Base-by-base conservation (phyloP, 2,329 filamentous ascomycete genomes). In the Neopestalotiopsis rosae region DNA sequence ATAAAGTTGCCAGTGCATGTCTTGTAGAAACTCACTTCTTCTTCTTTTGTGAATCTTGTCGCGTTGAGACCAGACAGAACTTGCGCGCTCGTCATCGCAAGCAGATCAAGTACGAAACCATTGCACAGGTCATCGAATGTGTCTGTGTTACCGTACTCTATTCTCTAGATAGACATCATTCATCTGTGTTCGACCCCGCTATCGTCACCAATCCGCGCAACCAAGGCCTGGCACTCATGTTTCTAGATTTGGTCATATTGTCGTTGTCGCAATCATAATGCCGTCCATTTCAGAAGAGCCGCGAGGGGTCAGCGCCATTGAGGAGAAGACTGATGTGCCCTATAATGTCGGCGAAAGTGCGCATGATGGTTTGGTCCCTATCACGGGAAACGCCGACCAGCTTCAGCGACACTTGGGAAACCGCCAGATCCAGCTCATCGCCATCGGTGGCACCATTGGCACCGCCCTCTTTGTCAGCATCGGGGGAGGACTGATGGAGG, bases 381-480 rank as follows among this genome's bases (percentile, higher is more conserved):
- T 69, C 28, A 58, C 20, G 32, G 63, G 56, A 38, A 69, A 69
- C 66, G 63, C 63, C 13, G 56, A 67, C 34, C 52, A 67, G 9
- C 34, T 67, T 17, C 42, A 67, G 38, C 65, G 65, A 17, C 52
- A 67, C n/a, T 17, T 67, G 9, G 65, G 52, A 4, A 67, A 67
- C 14, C 63, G 59, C 30, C 76, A 87, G 72, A 85, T 88, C 70
- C 86, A 88, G 76, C 81, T 88, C 24, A 87, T 88, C 61, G 86
- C 85, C 71, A 86, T 87, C 72, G 86, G 86, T 52, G 86, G 86
- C 57, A 85, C 85, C 63, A 87, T 88, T 69, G 85, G 85, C 68
- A 87, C 85, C 1, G 84, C 86, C 3, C 78, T 88, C 62, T 89
- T 89, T 78, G 84, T 89, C 72, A 86, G 81, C 74, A 90, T 91